Conservation (phyloP, 2,329 filamentous ascomycete species). For the Phialemoniopsis sp. region DNA sequence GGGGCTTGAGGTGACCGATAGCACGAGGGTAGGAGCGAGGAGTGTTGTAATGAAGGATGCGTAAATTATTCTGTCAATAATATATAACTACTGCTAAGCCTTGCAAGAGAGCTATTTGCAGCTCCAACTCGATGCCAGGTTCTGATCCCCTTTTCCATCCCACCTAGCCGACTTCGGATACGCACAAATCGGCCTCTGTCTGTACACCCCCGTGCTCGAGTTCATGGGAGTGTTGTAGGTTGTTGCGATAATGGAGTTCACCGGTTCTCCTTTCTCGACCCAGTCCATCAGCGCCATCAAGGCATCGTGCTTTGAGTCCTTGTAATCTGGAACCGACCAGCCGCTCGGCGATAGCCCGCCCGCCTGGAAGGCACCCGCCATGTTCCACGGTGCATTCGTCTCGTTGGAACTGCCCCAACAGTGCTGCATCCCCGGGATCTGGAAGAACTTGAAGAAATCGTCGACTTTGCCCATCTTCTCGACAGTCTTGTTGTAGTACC, state of each 20-base stretch:
- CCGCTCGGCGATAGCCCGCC: conserved; percentile 15
- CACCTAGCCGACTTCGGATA: conserved; percentile 23
- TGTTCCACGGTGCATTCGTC: conserved; percentile 30
- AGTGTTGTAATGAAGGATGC: no score
- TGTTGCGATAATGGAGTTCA: conserved; percentile 16
- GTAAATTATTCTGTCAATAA: no score
- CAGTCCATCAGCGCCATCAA: conserved; percentile 31
- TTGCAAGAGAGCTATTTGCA: no score
- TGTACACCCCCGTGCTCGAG: conserved; percentile 23
- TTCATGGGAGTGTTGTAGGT: conserved; percentile 12
- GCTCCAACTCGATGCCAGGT: conserved; percentile 19
- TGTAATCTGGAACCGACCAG: conserved; percentile 28
- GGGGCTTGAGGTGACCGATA: no score
- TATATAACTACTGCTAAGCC: no score
- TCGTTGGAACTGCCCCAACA: conserved; percentile 30
- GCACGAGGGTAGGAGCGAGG: no score
- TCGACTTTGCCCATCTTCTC: conserved; percentile 27
- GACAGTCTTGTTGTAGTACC: conserved; percentile 25
- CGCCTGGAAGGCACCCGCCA: conserved; percentile 25
- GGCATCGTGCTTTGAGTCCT: conserved; percentile 28
- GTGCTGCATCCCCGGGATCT: conserved; percentile 50
- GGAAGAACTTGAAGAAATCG: conserved; percentile 48
- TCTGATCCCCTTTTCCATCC: conserved; percentile 19
- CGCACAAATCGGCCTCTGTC: conserved; percentile 35
- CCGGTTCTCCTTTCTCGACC: conserved; percentile 25